Evolutionary conservation across 257 asterid species (phyloP).

Genomic region (Solanum virginianum): DNA sequence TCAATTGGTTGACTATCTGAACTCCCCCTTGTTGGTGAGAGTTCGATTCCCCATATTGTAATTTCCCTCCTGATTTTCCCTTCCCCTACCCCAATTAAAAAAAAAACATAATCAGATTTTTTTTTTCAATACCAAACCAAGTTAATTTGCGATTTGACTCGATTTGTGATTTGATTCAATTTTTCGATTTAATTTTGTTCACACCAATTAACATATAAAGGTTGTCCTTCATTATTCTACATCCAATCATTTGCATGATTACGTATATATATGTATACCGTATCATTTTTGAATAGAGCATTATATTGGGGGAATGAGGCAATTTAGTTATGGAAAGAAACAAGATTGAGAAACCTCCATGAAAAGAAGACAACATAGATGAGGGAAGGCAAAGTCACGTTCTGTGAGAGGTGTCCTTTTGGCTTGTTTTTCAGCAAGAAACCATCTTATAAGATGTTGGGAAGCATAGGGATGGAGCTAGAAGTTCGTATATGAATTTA

Average conservation of each 20-base stretch:
- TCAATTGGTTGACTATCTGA: no score
- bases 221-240: background rate
- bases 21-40: no score
- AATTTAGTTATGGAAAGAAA: background rate
- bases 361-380: background rate
- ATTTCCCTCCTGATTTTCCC: no score
- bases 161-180: no score
- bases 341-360: background rate
- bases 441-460: background rate
- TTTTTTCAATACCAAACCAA: no score
- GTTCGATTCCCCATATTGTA: no score
- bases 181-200: no score
- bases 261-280: background rate
- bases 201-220: background rate
- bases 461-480: background rate
- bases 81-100: no score
- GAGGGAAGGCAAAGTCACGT: background rate
- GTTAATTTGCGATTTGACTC: no score
- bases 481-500: no score
- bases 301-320: background rate
- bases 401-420: background rate
- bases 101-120: no score
- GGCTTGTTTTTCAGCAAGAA: conserved; percentile 8
- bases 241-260: background rate
- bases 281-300: background rate